A percentile compares a stretch with the other conserved stretches of the same genome.
These are phyloP conservation scores for Colletotrichum sublineola DNA, from an alignment of 2,329 filamentous ascomycete species.

Conservation along the genomic window DNA sequence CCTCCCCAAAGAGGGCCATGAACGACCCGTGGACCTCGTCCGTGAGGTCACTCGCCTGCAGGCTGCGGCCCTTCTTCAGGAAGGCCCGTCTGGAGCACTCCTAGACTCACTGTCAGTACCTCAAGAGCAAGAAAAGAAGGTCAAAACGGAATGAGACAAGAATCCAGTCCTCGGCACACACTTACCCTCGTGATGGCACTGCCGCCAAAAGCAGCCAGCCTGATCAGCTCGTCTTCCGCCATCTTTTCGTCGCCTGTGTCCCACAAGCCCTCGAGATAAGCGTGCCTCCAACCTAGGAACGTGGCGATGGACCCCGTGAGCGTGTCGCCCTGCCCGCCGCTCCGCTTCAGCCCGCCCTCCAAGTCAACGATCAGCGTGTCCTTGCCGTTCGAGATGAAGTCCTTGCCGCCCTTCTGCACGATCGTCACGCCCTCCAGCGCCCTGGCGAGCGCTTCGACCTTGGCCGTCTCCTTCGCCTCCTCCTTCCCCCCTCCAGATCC, in stretches of 20 bases:
- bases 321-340: slow-evolving; percentile 95
- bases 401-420: slow-evolving; percentile 86
- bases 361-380: slow-evolving; percentile 83
- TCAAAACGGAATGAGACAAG: not conserved
- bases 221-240: slow-evolving; percentile 74
- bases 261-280: slow-evolving; percentile 89
- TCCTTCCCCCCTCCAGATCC: slow-evolving; percentile 48
- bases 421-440: slow-evolving; percentile 90
- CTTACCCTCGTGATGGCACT: slow-evolving; percentile 85
- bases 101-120: slow-evolving; percentile 51
- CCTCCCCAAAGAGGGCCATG: slow-evolving; percentile 82
- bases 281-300: slow-evolving; percentile 87
- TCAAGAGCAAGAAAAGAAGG: not conserved
- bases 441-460: slow-evolving; percentile 76
- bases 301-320: slow-evolving; percentile 91
- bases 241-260: slow-evolving; percentile 30
- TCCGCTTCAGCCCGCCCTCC: slow-evolving; percentile 87
- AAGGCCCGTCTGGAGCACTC: slow-evolving; percentile 91
- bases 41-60: slow-evolving; percentile 94
- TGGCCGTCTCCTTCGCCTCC: slow-evolving; percentile 50
- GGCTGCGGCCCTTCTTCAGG: slow-evolving; percentile 83
- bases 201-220: slow-evolving; percentile 87
- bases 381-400: slow-evolving; percentile 86
- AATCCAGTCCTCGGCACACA: slow-evolving; percentile 32
- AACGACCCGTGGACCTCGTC: slow-evolving; percentile 90